Conservation (phyloP, 345 rosid genomes). For the Populus alba region DNA sequence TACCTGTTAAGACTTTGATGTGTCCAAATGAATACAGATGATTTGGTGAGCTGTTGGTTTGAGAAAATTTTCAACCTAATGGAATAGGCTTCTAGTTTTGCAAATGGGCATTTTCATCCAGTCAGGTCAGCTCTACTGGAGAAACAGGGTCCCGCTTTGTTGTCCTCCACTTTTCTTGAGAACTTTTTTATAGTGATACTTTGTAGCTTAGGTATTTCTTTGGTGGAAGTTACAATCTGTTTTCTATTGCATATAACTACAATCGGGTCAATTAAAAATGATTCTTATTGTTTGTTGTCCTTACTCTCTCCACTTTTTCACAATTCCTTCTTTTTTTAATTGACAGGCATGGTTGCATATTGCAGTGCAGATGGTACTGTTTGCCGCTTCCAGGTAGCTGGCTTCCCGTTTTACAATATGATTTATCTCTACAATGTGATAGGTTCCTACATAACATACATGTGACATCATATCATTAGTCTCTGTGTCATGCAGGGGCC, state of each 20-base stretch:
- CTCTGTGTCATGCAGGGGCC: neutral
- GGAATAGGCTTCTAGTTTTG: neutral
- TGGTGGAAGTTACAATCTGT: neutral
- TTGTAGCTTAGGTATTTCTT: neutral
- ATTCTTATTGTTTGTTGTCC: neutral
- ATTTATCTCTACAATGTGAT: neutral
- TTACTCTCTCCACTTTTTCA: neutral
- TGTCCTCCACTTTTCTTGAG: neutral
- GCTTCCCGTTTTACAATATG: neutral
- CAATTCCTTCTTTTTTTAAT: constrained; percentile 24
- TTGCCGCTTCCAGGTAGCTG: constrained; percentile 60
- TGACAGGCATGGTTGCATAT: constrained; percentile 26
- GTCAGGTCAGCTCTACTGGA: neutral
- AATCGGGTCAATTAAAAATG: neutral
- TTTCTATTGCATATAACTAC: neutral
- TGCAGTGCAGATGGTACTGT: constrained; percentile 76
- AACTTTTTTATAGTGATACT: neutral
- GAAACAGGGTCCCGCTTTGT: neutral
- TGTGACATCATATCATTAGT: neutral
- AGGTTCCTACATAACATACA: neutral
- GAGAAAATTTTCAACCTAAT: neutral
- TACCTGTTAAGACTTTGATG: neutral
- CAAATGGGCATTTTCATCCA: neutral
- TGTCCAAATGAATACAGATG: neutral
- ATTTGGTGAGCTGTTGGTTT: neutral